Conservation (phyloP, 2,329 filamentous ascomycete genomes). For the Fusarium caatingaense region DNA sequence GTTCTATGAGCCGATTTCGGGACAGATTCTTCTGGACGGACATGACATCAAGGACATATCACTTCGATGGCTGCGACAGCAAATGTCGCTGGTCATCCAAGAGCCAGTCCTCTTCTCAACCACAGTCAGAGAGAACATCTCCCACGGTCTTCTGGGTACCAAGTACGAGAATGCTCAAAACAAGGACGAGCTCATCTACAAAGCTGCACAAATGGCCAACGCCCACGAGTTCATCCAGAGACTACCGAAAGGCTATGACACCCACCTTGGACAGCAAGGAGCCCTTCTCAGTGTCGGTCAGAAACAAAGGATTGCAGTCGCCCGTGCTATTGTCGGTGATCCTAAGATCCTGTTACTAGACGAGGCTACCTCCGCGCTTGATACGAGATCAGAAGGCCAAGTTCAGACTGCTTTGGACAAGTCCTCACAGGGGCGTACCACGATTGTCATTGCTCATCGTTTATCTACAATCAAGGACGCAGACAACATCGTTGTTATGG, state of each 20-base stretch:
- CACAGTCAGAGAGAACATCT: too few relatives aligned
- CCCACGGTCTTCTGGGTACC: background rate
- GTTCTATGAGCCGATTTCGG: background rate
- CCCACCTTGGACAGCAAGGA: slow-evolving; percentile 90
- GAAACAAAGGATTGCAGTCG: slow-evolving; percentile 95
- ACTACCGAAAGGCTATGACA: slow-evolving; percentile 89
- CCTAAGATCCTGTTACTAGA: slow-evolving; percentile 90
- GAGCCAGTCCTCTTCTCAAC: too few relatives aligned
- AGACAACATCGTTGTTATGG: slow-evolving; percentile 69
- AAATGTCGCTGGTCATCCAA: background rate
- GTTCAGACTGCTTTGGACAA: slow-evolving; percentile 84
- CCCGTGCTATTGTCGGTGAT: slow-evolving; percentile 87
- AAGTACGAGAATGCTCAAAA: slow-evolving; percentile 24
- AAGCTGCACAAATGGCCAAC: slow-evolving; percentile 89
- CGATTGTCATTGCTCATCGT: slow-evolving; percentile 69
- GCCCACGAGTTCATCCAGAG: slow-evolving; percentile 88
- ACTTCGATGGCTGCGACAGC: background rate
- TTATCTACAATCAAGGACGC: slow-evolving; percentile 70
- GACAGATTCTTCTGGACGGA: background rate
- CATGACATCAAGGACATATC: background rate
- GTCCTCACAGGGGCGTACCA: slow-evolving; percentile 66
- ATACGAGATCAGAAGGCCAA: slow-evolving; percentile 92
- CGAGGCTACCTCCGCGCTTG: slow-evolving; percentile 91
- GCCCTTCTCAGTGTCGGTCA: slow-evolving; percentile 93
- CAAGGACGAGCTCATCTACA: slow-evolving; percentile 71